These are phyloP conservation scores for Chenopodium formosanum DNA, from an alignment of 148 eudicot genomes.

Conservation along the genomic window DNA sequence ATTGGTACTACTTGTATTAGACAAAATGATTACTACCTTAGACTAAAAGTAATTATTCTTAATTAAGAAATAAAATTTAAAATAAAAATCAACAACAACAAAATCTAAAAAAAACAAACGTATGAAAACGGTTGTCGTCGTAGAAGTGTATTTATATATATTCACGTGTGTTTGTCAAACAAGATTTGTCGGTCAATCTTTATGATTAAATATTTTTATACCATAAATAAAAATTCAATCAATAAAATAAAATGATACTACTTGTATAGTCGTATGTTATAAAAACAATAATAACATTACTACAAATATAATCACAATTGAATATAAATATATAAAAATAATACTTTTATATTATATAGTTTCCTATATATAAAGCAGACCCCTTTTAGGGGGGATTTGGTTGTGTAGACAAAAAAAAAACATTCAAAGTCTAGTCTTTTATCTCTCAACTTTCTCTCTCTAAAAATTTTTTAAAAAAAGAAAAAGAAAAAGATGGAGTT, in stretches of 20 bases:
- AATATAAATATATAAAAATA: neutral
- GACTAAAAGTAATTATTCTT: conserved; percentile 2
- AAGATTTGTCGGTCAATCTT: conserved; percentile 47
- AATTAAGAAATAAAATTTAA: neutral
- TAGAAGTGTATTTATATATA: conserved; percentile 31
- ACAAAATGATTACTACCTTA: conserved; percentile 25
- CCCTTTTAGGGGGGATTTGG: conserved; percentile 12
- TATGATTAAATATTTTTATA: conserved; percentile 10
- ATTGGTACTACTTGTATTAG: neutral
- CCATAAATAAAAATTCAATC: neutral
- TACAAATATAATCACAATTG: neutral
- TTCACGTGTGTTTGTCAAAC: conserved; percentile 70
- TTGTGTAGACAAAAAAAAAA: conserved; percentile 13
- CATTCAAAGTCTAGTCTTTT: conserved; percentile 20
- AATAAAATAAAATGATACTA: neutral
- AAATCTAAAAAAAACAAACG: conserved; percentile 14
- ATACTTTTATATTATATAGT: neutral
- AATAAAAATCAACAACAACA: conserved; percentile 20
- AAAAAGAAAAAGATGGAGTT: conserved; percentile 24
- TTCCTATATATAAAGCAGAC: conserved; percentile 15
- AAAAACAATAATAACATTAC: neutral
- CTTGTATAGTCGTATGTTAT: too few species aligned
- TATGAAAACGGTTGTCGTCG: conserved; percentile 21
- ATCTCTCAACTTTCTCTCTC: conserved; percentile 1
- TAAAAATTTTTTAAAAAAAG: neutral